These are phyloP conservation scores for Omphalotus guepiniiformis DNA, from an alignment of 768 basidiomycete species.

Conservation along the genomic window DNA sequence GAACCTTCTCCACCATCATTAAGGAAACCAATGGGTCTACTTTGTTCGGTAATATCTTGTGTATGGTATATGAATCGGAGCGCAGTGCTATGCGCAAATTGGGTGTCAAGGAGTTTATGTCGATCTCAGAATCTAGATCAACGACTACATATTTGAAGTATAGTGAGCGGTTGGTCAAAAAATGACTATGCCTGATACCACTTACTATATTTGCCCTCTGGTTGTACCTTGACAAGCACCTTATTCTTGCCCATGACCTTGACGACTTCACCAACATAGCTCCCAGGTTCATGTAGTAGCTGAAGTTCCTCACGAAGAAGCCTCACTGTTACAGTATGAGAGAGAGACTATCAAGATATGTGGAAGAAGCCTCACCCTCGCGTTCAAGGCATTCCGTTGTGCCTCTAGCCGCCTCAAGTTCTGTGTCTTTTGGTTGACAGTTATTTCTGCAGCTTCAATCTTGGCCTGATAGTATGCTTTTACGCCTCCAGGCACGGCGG, in stretches of 20 bases:
- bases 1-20: constrained; percentile 99
- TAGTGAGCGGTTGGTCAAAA: neutral
- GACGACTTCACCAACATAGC: constrained; percentile 96
- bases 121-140: constrained; percentile 86
- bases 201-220: constrained; percentile 98
- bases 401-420: constrained; percentile 93
- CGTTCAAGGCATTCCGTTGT: constrained; percentile 95
- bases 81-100: constrained; percentile 92
- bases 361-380: constrained; percentile 59
- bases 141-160: constrained; percentile 59
- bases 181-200: constrained; percentile 16
- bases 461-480: constrained; percentile 95
- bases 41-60: constrained; percentile 96
- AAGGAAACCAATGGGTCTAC: constrained; percentile 97
- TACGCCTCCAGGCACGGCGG: constrained; percentile 50
- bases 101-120: constrained; percentile 73
- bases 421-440: constrained; percentile 95
- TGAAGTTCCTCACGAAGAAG: constrained; percentile 90
- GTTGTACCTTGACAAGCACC: constrained; percentile 96
- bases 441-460: constrained; percentile 88
- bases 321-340: constrained; percentile 51
- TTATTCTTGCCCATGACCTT: constrained; percentile 99
- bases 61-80: constrained; percentile 93
- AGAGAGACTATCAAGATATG: neutral
- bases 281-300: constrained; percentile 90